Conservation (phyloP, 2,329 filamentous ascomycete species). For the Cucurbitaria berberidis region DNA sequence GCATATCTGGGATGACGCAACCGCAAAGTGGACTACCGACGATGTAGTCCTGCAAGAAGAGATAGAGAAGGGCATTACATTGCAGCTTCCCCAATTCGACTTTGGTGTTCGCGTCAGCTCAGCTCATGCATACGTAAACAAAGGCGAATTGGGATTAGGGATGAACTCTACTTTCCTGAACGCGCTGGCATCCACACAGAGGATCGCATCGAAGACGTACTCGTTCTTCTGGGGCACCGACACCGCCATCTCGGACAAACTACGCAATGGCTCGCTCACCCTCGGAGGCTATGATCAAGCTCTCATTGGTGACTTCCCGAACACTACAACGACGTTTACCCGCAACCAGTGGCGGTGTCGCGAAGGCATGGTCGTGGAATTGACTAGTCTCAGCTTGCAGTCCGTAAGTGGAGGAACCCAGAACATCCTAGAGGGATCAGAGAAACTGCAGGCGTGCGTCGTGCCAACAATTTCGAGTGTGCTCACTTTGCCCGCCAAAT, state of each 20-base stretch:
- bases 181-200: background rate
- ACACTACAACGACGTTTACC: conserved; percentile 3
- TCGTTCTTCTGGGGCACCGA: conserved; percentile 4
- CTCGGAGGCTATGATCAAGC: conserved; percentile 2
- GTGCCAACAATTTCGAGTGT: conserved; percentile 1
- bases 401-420: background rate
- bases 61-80: background rate
- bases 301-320: background rate
- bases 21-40: background rate
- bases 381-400: conserved; percentile 1
- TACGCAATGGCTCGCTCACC: conserved; percentile 1
- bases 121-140: background rate
- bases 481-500: background rate
- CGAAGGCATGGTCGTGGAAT: conserved; percentile 5
- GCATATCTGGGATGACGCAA: background rate
- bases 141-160: conserved; percentile 1
- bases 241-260: background rate
- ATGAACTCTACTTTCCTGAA: background rate
- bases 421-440: background rate
- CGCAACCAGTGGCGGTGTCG: conserved; percentile 2
- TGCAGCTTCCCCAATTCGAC: background rate
- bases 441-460: conserved; percentile 1
- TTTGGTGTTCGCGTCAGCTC: conserved; percentile 1
- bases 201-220: conserved; percentile 2
- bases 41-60: background rate